Percentiles rank a stretch among this genome's conserved stretches.
Conservation (phyloP, 2,329 filamentous ascomycete genomes). For the Penicillium sp. region DNA sequence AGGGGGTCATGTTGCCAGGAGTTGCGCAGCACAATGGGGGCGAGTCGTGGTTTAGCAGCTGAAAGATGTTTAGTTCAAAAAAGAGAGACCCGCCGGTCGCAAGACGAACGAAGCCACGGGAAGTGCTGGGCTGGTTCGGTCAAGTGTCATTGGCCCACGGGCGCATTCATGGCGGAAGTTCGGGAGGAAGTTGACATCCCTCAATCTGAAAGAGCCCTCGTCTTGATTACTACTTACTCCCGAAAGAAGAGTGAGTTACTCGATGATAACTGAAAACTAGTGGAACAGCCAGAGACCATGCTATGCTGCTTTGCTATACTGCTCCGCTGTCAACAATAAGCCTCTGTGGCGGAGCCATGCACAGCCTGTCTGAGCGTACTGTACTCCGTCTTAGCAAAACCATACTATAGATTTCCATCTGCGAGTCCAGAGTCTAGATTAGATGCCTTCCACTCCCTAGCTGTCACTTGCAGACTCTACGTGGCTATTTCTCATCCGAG, state of each 20-base stretch:
- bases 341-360: background rate
- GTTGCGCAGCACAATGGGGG: conserved; percentile 3
- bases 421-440: too few relatives aligned
- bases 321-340: background rate
- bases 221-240: background rate
- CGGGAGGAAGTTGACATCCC: background rate
- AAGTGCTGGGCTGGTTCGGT: conserved; percentile 4
- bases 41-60: conserved; percentile 3
- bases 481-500: background rate
- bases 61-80: conserved; percentile 13
- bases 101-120: conserved; percentile 14
- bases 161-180: background rate
- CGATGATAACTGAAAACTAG: background rate
- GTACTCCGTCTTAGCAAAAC: too few relatives aligned
- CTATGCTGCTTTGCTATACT: background rate
- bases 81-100: conserved; percentile 18
- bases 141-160: conserved; percentile 7
- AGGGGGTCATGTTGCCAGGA: background rate
- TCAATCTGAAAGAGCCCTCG: background rate
- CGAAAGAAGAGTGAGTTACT: background rate
- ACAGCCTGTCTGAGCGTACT: background rate
- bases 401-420: too few relatives aligned
- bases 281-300: background rate
- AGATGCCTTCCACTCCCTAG: background rate
- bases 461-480: background rate